These are phyloP conservation scores for Megacollybia platyphylla DNA, from an alignment of 1,284 basidiomycete genomes.

Conservation along the genomic window DNA sequence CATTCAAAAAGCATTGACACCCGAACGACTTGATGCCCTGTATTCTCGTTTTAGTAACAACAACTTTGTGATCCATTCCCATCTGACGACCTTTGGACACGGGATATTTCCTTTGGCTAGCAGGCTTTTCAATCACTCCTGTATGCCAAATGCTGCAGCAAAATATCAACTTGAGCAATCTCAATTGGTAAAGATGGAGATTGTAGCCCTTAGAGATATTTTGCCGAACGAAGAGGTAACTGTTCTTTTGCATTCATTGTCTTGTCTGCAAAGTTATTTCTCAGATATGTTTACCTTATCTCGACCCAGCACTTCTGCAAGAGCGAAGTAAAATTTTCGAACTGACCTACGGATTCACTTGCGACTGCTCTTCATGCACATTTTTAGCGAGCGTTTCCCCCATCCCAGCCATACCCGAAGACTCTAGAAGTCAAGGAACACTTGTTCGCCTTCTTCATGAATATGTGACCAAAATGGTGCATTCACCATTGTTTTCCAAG, in stretches of 20 bases:
- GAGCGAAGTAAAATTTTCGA: slow-evolving; percentile 45
- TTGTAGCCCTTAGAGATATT: slow-evolving; percentile 49
- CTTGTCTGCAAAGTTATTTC: background rate
- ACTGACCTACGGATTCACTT: slow-evolving; percentile 55
- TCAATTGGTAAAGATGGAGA: slow-evolving; percentile 37
- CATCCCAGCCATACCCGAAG: slow-evolving; percentile 23
- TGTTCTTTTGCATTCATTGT: slow-evolving; percentile 4
- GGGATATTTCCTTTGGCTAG: slow-evolving; percentile 64
- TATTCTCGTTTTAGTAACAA: slow-evolving; percentile 62
- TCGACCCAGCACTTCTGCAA: slow-evolving; percentile 59
- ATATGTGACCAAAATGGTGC: slow-evolving; percentile 16
- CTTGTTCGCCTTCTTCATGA: slow-evolving; percentile 23
- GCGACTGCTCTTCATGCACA: slow-evolving; percentile 43
- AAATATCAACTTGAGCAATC: slow-evolving; percentile 34
- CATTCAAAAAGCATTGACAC: slow-evolving; percentile 14
- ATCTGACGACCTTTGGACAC: slow-evolving; percentile 52
- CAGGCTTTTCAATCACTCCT: slow-evolving; percentile 67
- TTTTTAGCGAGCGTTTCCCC: slow-evolving; percentile 21
- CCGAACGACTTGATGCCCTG: slow-evolving; percentile 17
- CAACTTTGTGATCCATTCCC: slow-evolving; percentile 63
- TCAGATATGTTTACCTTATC: slow-evolving; percentile 60
- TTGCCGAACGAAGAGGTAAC: slow-evolving; percentile 47
- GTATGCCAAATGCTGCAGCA: slow-evolving; percentile 56
- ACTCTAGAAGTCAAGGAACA: slow-evolving; percentile 13
- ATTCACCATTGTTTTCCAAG: background rate